These are phyloP conservation scores for Pestalotiopsis sp. DNA, from an alignment of 2,329 filamentous ascomycete species.

Conservation along the genomic window DNA sequence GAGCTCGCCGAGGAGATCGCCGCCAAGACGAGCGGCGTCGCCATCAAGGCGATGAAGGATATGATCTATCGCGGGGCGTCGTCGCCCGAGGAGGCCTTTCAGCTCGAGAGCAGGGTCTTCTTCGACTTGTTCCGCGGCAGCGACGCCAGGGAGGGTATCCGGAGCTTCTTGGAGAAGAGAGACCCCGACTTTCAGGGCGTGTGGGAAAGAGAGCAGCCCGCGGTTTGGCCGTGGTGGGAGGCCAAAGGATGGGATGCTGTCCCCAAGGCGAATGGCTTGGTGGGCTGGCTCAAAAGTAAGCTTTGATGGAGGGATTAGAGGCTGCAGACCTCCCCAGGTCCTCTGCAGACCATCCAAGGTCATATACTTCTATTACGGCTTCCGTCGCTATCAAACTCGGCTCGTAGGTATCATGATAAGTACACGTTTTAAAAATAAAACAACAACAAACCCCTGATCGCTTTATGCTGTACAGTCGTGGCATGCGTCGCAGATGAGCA, in stretches of 20 bases:
- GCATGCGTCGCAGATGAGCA: background rate
- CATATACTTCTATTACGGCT: background rate
- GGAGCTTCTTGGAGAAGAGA: conserved; percentile 70
- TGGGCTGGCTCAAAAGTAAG: conserved; percentile 17
- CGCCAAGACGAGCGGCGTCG: conserved; percentile 63
- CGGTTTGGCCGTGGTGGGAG: conserved; percentile 69
- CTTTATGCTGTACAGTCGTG: background rate
- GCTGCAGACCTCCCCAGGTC: background rate
- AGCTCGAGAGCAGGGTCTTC: conserved; percentile 67
- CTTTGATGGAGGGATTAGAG: conserved; percentile 8
- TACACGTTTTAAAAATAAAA: background rate
- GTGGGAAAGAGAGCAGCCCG: conserved; percentile 59
- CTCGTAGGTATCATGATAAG: conserved; percentile 3
- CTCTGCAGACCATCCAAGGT: background rate
- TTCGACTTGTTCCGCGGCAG: conserved; percentile 56
- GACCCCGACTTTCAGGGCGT: conserved; percentile 60
- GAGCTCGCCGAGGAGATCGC: conserved; percentile 67
- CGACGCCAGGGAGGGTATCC: conserved; percentile 67
- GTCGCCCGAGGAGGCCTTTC: conserved; percentile 67
- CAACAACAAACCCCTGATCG: background rate
- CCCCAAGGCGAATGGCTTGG: conserved; percentile 11
- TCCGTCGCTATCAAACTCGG: background rate
- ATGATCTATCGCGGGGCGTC: conserved; percentile 63
- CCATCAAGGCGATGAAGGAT: conserved; percentile 68
- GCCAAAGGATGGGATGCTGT: conserved; percentile 38